Evolutionary conservation across 805 yeast species (phyloP), one percentile per base, ranked within the genome.

Genomic region (Debaryomyces castellii): DNA sequence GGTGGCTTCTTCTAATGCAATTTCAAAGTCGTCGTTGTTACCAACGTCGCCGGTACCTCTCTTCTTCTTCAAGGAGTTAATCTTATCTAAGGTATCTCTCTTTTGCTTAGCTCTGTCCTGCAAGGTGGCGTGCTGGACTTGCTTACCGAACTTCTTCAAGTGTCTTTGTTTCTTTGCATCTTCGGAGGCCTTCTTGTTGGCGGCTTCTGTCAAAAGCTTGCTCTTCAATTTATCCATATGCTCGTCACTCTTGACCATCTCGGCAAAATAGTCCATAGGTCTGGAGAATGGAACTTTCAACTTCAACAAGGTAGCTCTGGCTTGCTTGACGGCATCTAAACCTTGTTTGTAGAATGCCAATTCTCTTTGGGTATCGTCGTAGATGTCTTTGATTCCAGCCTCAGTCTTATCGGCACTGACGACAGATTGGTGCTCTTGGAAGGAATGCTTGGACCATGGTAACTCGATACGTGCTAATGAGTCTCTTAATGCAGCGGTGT

Each of bases 231-330:
- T 88, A 61, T 89, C 97, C 99, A 94, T 94, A 68, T 94, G 99
- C 66, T 89, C 97, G 67, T 94, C 99, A 44, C 91, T 85, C 73
- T 94, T 94, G 49, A 90, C 88, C 99, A 94, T 94, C 70, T 94
- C 99, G 16, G 99, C 99, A 71, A 94, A 94, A 67, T 89, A 94
- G 64, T 94, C 99, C 59, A 81, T 72, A 30, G 99, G 99, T 66
- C 99, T 82, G 23, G 95, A 77, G 65, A 94, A 94, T 49, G 97
- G 89, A 25, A 92, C 82, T 60, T 85, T 84, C 53, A 87, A 77
- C 59, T 82, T 82, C 46, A 82, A 69, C 35, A 87, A 73, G 44
- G 80, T 78, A 39, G 76, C 64, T 59, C 92, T 83, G 21, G 87
- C 96, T 54, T 77, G 80, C 42, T 77, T 69, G 23, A 87, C 94